Evolutionary conservation across 441 rosid species (phyloP), one percentile per base, ranked within the genome.

Genomic region (Capsella rubella): DNA sequence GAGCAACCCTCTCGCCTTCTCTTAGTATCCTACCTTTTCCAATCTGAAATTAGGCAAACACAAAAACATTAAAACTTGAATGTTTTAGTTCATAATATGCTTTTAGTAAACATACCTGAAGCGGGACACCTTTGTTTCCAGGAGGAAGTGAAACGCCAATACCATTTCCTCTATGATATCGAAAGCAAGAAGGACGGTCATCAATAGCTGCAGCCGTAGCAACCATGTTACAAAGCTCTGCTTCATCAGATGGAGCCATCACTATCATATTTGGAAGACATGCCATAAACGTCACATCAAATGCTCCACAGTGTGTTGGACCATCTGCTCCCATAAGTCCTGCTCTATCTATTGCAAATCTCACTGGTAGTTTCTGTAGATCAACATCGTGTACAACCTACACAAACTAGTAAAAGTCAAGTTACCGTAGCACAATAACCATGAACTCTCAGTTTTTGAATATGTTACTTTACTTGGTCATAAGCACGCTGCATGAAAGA

Each of bases 191-290:
- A 46, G 98, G 98, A 29, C 94, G 86, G 75, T 93, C 97, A 66
- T 93, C 83, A 0, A 93, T 89, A 34, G 91, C 86, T 9, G 89
- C 92, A 73, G 96, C 94, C 3, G 96, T 93, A 40, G 98, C 97
- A 69, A 93, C 97, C 86, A 93, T 90, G 82, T 93, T 81, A 75
- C 89, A 90, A 43, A 93, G 97, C 83, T 93, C 98, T 27, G 98
- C 88, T 86, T 93, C 98, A 55, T 93, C 97, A 0, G 97, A 83
- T 64, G 98, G 95, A 74, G 97, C 97, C 98, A 93, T 93, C 5
- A 93, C 95, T 76, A 93, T 92, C 98, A 93, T 89, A 74, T 89
- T 90, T 14, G 98, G 98, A 40, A 93, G 97, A 81, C 98, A 93
- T 18, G 98, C 98, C 98, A 90, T 90, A 25, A 81, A 93, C 21